A percentile compares a stretch with the other conserved stretches of the same genome.
Conservation (phyloP, 768 basidiomycete genomes). For the Cystofilobasidium macerans region DNA sequence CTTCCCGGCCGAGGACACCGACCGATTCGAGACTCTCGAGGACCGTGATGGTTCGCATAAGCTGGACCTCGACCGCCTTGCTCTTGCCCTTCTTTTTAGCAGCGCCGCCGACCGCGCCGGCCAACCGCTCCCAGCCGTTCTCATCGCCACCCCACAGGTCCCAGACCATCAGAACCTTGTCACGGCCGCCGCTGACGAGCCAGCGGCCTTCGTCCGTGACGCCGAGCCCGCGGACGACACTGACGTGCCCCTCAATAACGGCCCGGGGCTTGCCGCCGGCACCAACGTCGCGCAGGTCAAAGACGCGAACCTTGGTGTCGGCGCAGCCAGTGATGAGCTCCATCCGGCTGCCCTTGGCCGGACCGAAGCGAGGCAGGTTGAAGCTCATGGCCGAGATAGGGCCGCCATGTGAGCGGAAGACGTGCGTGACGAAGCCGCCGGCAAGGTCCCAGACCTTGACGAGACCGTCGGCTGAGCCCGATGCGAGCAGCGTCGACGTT, state of each 20-base stretch:
- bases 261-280: conserved; percentile 51
- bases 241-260: conserved; percentile 88
- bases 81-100: conserved; percentile 37
- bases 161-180: conserved; percentile 88
- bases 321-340: conserved; percentile 81
- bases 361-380: conserved; percentile 51
- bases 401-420: conserved; percentile 95
- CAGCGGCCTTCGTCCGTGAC: conserved; percentile 75
- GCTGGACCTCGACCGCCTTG: conserved; percentile 37
- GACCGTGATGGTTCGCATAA: conserved; percentile 63
- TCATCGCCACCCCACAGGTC: conserved; percentile 48
- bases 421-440: conserved; percentile 80
- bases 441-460: conserved; percentile 94
- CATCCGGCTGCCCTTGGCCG: conserved; percentile 44
- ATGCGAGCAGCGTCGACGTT: conserved; percentile 66
- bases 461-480: conserved; percentile 88
- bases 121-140: conserved; percentile 31
- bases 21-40: conserved; percentile 80
- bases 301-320: conserved; percentile 84
- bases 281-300: conserved; percentile 63
- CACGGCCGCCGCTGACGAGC: conserved; percentile 82
- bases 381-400: conserved; percentile 84
- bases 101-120: conserved; percentile 47
- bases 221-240: conserved; percentile 82
- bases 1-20: conserved; percentile 53